These are phyloP conservation scores for Nicotiana noctiflora DNA, from an alignment of 257 asterid genomes.

Conservation along the genomic window DNA sequence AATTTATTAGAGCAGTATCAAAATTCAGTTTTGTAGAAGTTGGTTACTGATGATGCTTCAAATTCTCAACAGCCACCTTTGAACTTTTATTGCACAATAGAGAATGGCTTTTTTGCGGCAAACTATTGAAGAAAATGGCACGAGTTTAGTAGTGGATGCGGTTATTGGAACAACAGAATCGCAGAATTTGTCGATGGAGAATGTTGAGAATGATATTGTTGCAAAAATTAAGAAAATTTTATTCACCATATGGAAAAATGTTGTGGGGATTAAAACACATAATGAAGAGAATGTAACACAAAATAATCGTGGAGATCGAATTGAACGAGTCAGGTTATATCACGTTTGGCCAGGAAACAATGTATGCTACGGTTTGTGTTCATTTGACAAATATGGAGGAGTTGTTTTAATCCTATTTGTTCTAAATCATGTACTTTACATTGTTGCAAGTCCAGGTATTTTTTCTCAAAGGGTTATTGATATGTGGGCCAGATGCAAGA, in stretches of 20 bases:
- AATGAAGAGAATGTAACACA: background rate
- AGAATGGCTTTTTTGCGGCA: background rate
- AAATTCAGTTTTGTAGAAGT: background rate
- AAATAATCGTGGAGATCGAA: background rate
- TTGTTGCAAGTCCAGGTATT: conserved; percentile 8
- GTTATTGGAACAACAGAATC: background rate
- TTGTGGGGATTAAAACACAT: background rate
- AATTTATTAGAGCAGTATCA: no score
- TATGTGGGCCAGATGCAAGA: conserved; percentile 28
- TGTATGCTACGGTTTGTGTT: background rate
- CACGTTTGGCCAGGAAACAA: background rate
- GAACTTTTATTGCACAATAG: background rate
- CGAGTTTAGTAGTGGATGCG: background rate
- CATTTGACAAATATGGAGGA: background rate
- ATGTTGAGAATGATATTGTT: background rate
- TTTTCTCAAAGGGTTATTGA: conserved; percentile 15
- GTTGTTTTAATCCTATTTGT: background rate
- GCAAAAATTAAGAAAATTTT: background rate
- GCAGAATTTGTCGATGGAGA: background rate
- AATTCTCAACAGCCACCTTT: background rate
- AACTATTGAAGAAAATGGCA: background rate
- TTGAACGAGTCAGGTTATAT: background rate
- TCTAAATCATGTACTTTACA: background rate
- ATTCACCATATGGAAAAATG: background rate
- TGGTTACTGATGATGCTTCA: background rate